A percentile compares a stretch with the other conserved stretches of the same genome.
These are phyloP conservation scores for Ceratocystis harringtonii DNA, from an alignment of 2,329 filamentous ascomycete genomes.

Conservation along the genomic window DNA sequence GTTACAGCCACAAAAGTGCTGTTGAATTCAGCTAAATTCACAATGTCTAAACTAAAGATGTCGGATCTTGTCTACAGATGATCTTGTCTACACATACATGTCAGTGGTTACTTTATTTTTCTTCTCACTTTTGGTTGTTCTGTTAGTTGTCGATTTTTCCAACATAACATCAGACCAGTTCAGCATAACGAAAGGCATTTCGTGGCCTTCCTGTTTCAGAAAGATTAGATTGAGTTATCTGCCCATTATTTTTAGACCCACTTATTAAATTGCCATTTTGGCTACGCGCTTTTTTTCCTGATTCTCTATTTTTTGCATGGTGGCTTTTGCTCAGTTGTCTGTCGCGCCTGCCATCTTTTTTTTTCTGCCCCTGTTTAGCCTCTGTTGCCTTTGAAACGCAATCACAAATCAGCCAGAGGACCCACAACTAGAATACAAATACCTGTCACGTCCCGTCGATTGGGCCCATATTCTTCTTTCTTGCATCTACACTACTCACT, in stretches of 20 bases:
- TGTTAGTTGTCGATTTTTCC: neutral
- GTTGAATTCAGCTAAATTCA: too few relatives aligned
- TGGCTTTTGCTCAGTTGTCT: neutral
- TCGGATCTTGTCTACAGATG: too few relatives aligned
- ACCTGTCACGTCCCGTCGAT: constrained; percentile 3
- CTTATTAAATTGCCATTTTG: neutral
- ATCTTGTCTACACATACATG: neutral
- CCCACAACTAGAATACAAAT: constrained; percentile 23
- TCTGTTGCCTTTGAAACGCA: constrained; percentile 7
- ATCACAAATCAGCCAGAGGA: constrained; percentile 20
- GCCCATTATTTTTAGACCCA: neutral
- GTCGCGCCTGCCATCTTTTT: neutral
- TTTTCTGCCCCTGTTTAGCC: neutral
- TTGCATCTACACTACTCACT: constrained; percentile 28
- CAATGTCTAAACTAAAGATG: too few relatives aligned
- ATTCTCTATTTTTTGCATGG: neutral
- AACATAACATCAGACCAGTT: neutral
- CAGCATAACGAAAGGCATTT: neutral
- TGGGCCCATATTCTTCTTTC: constrained; percentile 21
- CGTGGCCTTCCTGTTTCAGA: neutral
- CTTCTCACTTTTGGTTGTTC: neutral
- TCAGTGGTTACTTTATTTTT: neutral
- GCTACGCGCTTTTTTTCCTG: constrained; percentile 7
- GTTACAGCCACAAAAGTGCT: too few relatives aligned
- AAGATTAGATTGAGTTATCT: neutral